Conservation (phyloP, 371 early-diverging fungal species). For the Lichtheimia corymbifera region DNA sequence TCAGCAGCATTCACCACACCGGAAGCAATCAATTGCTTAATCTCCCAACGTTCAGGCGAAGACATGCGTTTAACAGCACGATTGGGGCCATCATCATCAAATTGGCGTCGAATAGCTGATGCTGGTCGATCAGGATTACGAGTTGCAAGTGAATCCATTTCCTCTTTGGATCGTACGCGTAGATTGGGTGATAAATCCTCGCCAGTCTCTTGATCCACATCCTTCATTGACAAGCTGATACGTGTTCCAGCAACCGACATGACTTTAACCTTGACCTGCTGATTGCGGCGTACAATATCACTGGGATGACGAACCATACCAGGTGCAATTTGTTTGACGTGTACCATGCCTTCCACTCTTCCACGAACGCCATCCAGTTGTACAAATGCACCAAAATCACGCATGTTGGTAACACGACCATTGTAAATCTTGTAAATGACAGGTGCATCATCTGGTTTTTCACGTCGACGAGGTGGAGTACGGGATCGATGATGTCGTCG, state of each 20-base stretch:
- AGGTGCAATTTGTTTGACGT: slow-evolving; percentile 70
- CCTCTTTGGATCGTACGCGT: slow-evolving; percentile 49
- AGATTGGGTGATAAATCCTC: slow-evolving; percentile 78
- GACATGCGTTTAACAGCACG: slow-evolving; percentile 83
- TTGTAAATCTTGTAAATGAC: slow-evolving; percentile 88
- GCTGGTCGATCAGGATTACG: slow-evolving; percentile 70
- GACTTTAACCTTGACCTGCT: slow-evolving; percentile 90
- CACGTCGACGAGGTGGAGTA: slow-evolving; percentile 24
- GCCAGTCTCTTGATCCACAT: slow-evolving; percentile 93
- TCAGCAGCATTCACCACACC: slow-evolving; percentile 88
- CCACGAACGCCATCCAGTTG: slow-evolving; percentile 74
- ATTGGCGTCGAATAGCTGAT: slow-evolving; percentile 26
- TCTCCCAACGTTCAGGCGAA: slow-evolving; percentile 96
- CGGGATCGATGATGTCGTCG: slow-evolving; percentile 36
- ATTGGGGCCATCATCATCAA: slow-evolving; percentile 64
- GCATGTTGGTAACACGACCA: slow-evolving; percentile 77
- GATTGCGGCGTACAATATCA: slow-evolving; percentile 78
- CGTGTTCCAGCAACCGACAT: slow-evolving; percentile 84
- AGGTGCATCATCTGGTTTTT: slow-evolving; percentile 71
- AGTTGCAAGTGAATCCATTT: slow-evolving; percentile 60
- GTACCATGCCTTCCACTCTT: slow-evolving; percentile 85
- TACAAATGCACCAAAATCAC: slow-evolving; percentile 94
- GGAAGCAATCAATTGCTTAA: slow-evolving; percentile 95
- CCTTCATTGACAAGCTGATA: slow-evolving; percentile 89
- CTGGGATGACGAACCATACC: slow-evolving; percentile 79